phyloP scores from a whole-genome alignment of 2,329 filamentous ascomycete species.

The Cyanodermella asteris region DNA sequence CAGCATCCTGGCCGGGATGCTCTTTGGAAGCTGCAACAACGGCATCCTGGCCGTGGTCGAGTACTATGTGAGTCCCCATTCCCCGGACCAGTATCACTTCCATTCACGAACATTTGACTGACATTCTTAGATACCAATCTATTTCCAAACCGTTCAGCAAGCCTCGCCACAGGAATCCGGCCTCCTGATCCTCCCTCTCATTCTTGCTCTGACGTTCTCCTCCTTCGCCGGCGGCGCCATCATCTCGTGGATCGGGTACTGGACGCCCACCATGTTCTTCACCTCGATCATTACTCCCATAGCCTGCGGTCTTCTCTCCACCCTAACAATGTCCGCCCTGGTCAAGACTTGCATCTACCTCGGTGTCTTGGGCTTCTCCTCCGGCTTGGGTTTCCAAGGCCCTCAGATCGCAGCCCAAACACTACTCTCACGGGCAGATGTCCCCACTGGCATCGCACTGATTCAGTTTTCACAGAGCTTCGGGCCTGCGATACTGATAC shows the following conservation, averaged over 20 bases:
- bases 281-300: constrained; percentile 9
- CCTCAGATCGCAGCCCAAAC: constrained; percentile 8
- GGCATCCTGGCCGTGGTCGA: no score
- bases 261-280: constrained; percentile 1
- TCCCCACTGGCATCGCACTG: constrained; percentile 1
- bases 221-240: constrained; percentile 12
- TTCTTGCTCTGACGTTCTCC: constrained; percentile 15
- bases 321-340: constrained; percentile 10
- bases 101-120: no score
- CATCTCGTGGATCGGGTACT: constrained; percentile 9
- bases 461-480: constrained; percentile 1
- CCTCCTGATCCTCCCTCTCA: constrained; percentile 18
- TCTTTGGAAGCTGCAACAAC: no score
- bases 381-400: constrained; percentile 10
- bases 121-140: no score
- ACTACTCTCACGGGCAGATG: constrained; percentile 7
- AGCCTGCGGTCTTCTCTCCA: constrained; percentile 12
- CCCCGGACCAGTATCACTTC: no score
- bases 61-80: no score
- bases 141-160: constrained; percentile 23
- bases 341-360: constrained; percentile 16
- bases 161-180: constrained; percentile 21
- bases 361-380: constrained; percentile 10
- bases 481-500: no score
- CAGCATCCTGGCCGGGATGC: constrained; percentile 26